Percentiles rank a stretch among this genome's conserved stretches.
These are phyloP conservation scores for Aurifilum marmelostoma DNA, from an alignment of 2,329 filamentous ascomycete species.

Conservation along the genomic window DNA sequence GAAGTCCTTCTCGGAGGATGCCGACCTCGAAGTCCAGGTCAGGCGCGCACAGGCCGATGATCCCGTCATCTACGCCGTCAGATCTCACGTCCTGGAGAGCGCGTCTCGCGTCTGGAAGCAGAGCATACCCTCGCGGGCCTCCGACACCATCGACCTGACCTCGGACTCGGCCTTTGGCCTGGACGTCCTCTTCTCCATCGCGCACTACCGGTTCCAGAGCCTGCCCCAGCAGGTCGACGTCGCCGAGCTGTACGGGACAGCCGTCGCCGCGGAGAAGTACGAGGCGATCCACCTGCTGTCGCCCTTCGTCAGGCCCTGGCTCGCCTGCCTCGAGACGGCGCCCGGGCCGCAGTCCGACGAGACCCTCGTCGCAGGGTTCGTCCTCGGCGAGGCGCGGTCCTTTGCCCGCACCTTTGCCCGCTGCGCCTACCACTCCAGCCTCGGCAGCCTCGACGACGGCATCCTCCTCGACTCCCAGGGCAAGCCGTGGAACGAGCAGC, in stretches of 20 bases:
- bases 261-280: constrained; percentile 32
- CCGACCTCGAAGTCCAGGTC: constrained; percentile 31
- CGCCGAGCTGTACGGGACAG: constrained; percentile 31
- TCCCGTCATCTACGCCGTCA: constrained; percentile 28
- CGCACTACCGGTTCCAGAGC: constrained; percentile 34
- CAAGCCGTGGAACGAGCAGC: constrained; percentile 29
- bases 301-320: constrained; percentile 32
- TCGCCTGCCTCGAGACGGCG: constrained; percentile 19
- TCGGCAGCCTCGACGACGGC: constrained; percentile 24
- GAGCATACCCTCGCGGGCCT: constrained; percentile 13
- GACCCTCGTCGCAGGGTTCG: constrained; percentile 31
- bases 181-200: constrained; percentile 33
- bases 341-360: constrained; percentile 29
- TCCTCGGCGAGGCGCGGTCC: constrained; percentile 32
- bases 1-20: constrained; percentile 31
- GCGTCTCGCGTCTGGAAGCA: constrained; percentile 29
- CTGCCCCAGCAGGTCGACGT: constrained; percentile 27
- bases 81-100: constrained; percentile 28
- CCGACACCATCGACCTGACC: constrained; percentile 10
- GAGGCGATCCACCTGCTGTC: constrained; percentile 31
- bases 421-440: constrained; percentile 30
- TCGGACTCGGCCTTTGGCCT: constrained; percentile 29
- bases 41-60: constrained; percentile 14
- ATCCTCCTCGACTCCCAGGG: constrained; percentile 30
- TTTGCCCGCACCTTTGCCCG: constrained; percentile 29